phyloP scores from a whole-genome alignment of 805 yeast species.

The Lipomyces yamanashiensis region DNA sequence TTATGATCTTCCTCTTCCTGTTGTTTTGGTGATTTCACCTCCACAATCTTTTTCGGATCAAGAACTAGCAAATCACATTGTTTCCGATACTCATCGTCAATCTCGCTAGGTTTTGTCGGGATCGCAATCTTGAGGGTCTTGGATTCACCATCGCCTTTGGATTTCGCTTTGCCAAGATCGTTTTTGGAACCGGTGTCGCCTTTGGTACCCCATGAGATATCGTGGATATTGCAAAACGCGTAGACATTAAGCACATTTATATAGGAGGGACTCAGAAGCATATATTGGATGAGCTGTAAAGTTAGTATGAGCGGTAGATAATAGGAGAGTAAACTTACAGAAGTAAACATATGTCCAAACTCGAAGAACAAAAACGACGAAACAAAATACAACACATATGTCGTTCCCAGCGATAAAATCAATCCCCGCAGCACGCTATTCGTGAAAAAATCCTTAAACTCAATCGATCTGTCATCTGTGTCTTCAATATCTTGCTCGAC shows the following conservation, averaged over 20 bases:
- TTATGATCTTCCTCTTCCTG: conserved; percentile 45
- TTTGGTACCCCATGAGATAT: conserved; percentile 98
- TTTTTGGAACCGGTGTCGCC: conserved; percentile 81
- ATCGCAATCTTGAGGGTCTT: conserved; percentile 83
- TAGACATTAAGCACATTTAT: conserved; percentile 91
- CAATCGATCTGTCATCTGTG: conserved; percentile 31
- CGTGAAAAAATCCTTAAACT: conserved; percentile 40
- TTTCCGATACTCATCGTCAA: conserved; percentile 80
- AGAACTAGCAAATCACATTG: conserved; percentile 67
- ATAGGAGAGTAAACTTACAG: conserved; percentile 50
- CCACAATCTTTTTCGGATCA: conserved; percentile 37
- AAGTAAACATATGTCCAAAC: conserved; percentile 94
- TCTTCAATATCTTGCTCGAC: conserved; percentile 44
- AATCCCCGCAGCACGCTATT: conserved; percentile 67
- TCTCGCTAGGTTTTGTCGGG: conserved; percentile 69
- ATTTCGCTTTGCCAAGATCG: conserved; percentile 79
- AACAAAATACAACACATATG: conserved; percentile 84
- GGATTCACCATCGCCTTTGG: conserved; percentile 73
- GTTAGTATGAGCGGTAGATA: neutral
- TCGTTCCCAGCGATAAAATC: conserved; percentile 81
- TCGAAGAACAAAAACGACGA: conserved; percentile 86
- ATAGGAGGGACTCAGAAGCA: conserved; percentile 86
- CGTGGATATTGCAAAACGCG: conserved; percentile 97
- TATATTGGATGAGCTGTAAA: conserved; percentile 64
- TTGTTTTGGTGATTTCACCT: conserved; percentile 62